These are phyloP conservation scores for Russula earlei DNA, from an alignment of 768 basidiomycete species.

Conservation along the genomic window DNA sequence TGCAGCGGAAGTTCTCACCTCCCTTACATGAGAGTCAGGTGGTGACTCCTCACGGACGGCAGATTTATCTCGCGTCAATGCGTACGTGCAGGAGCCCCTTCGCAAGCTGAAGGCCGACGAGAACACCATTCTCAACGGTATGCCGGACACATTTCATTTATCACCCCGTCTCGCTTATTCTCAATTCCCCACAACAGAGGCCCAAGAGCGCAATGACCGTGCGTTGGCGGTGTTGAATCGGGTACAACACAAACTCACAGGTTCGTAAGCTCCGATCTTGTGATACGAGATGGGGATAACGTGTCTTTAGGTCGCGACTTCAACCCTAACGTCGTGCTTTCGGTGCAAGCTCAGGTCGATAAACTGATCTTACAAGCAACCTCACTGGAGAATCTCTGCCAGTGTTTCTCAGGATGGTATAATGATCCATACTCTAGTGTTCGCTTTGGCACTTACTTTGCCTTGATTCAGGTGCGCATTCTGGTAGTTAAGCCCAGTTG, in stretches of 20 bases:
- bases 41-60: conserved; percentile 44
- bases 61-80: conserved; percentile 57
- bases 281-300: neutral
- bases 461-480: conserved; percentile 31
- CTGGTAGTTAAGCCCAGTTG: conserved; percentile 28
- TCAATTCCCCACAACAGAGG: conserved; percentile 35
- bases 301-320: conserved; percentile 71
- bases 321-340: conserved; percentile 67
- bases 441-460: neutral
- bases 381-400: conserved; percentile 89
- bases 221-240: conserved; percentile 90
- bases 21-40: conserved; percentile 28
- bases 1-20: neutral
- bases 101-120: conserved; percentile 86
- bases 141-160: conserved; percentile 15
- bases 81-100: conserved; percentile 68
- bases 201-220: conserved; percentile 82
- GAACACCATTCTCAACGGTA: conserved; percentile 88
- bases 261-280: conserved; percentile 31
- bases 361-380: conserved; percentile 90
- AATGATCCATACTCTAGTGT: conserved; percentile 22
- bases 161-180: neutral
- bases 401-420: conserved; percentile 92
- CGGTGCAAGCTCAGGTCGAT: conserved; percentile 81
- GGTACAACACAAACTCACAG: conserved; percentile 90